Percentiles rank a stretch among this genome's conserved stretches.
These are phyloP conservation scores for Pelargonium exstipulatum DNA, from an alignment of 441 rosid genomes.

Conservation along the genomic window DNA sequence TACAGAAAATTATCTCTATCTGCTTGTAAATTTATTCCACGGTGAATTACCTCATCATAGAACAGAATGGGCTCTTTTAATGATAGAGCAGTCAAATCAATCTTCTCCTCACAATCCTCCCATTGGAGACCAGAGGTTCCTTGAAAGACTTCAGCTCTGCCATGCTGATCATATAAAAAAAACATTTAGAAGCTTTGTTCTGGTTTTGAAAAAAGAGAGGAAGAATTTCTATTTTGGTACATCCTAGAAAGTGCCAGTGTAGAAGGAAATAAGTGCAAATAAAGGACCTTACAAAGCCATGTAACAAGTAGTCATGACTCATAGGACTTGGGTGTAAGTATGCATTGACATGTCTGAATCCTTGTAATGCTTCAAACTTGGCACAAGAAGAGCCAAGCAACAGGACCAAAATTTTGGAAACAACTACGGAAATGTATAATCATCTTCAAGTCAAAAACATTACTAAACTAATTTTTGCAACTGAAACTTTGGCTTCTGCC, in stretches of 20 bases:
- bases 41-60: slow-evolving; percentile 69
- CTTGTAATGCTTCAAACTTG: neutral
- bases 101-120: slow-evolving; percentile 72
- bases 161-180: slow-evolving; percentile 32
- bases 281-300: neutral
- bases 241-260: neutral
- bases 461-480: neutral
- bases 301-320: neutral
- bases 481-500: neutral
- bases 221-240: neutral
- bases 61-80: slow-evolving; percentile 92
- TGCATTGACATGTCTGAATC: neutral
- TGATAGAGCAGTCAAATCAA: slow-evolving; percentile 69
- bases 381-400: neutral
- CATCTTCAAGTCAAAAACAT: neutral
- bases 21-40: neutral
- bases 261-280: neutral
- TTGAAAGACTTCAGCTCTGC: slow-evolving; percentile 23
- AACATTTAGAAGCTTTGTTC: neutral
- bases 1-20: neutral
- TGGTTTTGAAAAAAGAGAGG: neutral
- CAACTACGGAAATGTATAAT: neutral
- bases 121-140: slow-evolving; percentile 38
- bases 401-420: neutral
- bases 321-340: slow-evolving; percentile 2